Conservation (phyloP, 2,329 filamentous ascomycete species). For the Davidsoniella eucalypti region DNA sequence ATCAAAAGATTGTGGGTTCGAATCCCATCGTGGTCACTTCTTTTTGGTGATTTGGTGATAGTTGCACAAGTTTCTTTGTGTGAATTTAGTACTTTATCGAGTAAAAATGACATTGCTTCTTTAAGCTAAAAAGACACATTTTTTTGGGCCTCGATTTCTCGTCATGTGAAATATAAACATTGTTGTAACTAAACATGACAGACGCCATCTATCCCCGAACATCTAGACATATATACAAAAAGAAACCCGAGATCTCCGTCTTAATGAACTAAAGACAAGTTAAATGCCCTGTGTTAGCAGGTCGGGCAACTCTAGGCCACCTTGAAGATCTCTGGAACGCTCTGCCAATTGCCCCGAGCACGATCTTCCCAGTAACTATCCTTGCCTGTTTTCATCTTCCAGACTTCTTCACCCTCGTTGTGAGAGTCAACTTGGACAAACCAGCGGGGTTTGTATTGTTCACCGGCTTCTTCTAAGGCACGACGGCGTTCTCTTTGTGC, state of each 20-base stretch:
- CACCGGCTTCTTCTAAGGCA: conserved; percentile 58
- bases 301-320: conserved; percentile 7
- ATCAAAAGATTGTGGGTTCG: no score
- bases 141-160: no score
- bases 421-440: conserved; percentile 50
- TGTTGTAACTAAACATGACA: no score
- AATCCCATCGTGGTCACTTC: no score
- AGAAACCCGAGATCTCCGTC: neutral
- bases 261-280: no score
- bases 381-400: conserved; percentile 63
- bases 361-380: conserved; percentile 92
- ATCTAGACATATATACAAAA: neutral
- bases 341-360: conserved; percentile 47
- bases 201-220: no score
- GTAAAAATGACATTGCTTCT: no score
- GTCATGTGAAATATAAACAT: no score
- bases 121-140: no score
- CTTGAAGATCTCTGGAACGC: conserved; percentile 35
- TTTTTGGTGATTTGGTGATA: no score
- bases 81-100: no score
- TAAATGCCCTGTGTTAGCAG: neutral
- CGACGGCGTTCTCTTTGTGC: conserved; percentile 59
- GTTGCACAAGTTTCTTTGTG: no score
- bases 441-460: conserved; percentile 63
- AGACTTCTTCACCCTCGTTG: conserved; percentile 48